Percentiles rank a stretch among this genome's conserved stretches.
Evolutionary conservation across 2,329 filamentous ascomycete genomes (phyloP).

Genomic region (Metarhizium humberi): DNA sequence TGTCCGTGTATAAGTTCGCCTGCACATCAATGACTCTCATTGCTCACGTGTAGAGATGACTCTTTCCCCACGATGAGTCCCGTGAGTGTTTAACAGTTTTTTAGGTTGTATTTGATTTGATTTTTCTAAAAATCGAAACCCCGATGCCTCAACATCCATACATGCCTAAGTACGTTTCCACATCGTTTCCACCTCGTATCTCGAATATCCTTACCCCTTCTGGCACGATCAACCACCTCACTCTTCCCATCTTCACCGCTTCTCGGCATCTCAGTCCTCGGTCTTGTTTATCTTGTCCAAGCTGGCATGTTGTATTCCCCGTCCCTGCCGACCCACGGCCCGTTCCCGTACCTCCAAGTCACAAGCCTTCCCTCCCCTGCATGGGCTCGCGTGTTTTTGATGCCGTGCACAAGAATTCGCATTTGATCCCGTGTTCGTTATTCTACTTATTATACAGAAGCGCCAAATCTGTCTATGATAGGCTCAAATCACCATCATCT

Average conservation of each 20-base stretch:
- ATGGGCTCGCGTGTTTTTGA: neutral
- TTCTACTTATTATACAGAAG: conserved; percentile 4
- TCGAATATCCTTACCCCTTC: neutral
- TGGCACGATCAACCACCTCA: neutral
- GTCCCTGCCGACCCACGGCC: neutral
- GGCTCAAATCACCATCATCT: neutral
- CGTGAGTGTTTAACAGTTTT: neutral
- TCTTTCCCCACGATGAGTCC: neutral
- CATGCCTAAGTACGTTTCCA: too few relatives aligned
- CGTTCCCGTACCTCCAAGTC: neutral
- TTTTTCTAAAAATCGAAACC: too few relatives aligned
- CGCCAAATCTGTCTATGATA: neutral
- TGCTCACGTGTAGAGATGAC: neutral
- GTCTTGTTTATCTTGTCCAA: neutral
- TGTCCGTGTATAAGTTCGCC: neutral
- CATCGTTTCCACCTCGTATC: neutral
- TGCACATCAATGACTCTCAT: neutral
- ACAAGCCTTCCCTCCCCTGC: neutral
- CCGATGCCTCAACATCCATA: too few relatives aligned
- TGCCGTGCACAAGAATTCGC: neutral
- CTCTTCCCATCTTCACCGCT: neutral
- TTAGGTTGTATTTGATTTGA: too few relatives aligned
- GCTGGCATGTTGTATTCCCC: too few relatives aligned
- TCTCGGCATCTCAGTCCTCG: neutral
- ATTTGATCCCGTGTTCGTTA: conserved; percentile 1